phyloP scores from a whole-genome alignment of 805 yeast species.

The Debaryomyces castellii region DNA sequence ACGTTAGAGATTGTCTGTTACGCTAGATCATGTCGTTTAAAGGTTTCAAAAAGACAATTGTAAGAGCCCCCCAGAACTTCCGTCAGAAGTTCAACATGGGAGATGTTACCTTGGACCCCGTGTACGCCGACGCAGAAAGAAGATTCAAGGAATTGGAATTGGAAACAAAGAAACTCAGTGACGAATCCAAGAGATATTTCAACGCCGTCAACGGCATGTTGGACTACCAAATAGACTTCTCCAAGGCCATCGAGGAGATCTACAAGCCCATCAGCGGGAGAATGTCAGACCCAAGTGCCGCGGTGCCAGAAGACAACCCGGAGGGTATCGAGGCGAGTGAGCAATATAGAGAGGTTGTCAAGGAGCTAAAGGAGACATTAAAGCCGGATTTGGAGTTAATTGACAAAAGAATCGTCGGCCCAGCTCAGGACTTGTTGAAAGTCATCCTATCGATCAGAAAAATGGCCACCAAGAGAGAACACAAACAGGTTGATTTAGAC shows the following conservation, averaged over 20 bases:
- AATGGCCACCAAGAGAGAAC: slow-evolving; percentile 94
- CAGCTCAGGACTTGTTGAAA: slow-evolving; percentile 86
- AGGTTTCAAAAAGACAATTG: slow-evolving; percentile 77
- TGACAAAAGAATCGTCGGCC: slow-evolving; percentile 83
- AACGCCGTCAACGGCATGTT: slow-evolving; percentile 92
- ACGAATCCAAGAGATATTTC: slow-evolving; percentile 87
- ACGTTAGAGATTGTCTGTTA: background rate
- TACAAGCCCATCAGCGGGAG: slow-evolving; percentile 96
- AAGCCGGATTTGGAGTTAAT: slow-evolving; percentile 93
- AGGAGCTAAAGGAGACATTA: slow-evolving; percentile 78
- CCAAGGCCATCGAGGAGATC: slow-evolving; percentile 93
- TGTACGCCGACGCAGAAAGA: slow-evolving; percentile 93
- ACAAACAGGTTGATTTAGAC: slow-evolving; percentile 91
- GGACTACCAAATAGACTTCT: slow-evolving; percentile 89
- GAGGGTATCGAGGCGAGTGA: slow-evolving; percentile 95
- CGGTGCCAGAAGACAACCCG: slow-evolving; percentile 90
- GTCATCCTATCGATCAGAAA: slow-evolving; percentile 82
- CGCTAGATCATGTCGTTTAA: slow-evolving; percentile 71
- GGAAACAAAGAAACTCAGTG: slow-evolving; percentile 85
- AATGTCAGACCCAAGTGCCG: slow-evolving; percentile 82
- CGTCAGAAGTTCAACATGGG: slow-evolving; percentile 91
- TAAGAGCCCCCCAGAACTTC: slow-evolving; percentile 87
- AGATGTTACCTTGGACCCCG: slow-evolving; percentile 64
- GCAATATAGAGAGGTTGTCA: slow-evolving; percentile 84
- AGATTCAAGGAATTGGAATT: slow-evolving; percentile 88